Evolutionary conservation across 495 filamentous ascomycete species (phyloP).

Genomic region (Talaromyces nanjingensis): DNA sequence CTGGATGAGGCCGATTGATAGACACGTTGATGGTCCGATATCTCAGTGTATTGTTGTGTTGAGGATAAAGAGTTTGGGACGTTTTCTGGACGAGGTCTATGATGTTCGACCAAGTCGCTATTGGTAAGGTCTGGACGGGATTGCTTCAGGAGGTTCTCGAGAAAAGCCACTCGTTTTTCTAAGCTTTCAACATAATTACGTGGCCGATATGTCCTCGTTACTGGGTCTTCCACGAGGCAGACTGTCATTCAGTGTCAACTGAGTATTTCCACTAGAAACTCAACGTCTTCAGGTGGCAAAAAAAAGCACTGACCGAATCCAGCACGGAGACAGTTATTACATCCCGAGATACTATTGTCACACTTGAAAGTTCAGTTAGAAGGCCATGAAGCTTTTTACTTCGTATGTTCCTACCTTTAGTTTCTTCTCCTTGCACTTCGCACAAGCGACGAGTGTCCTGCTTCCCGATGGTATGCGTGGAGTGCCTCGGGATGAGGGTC

Average conservation of each 20-base stretch:
- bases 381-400: neutral
- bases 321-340: neutral
- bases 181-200: conserved; percentile 13
- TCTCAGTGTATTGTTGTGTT: neutral
- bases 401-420: neutral
- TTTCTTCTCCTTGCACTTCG: neutral
- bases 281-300: neutral
- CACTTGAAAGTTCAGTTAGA: neutral
- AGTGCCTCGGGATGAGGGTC: neutral
- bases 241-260: neutral
- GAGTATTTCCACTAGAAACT: neutral
- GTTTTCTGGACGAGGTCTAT: neutral
- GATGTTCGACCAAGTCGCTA: neutral
- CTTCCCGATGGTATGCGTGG: neutral
- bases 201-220: conserved; percentile 10
- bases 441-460: neutral
- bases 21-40: neutral
- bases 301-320: neutral
- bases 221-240: conserved; percentile 15
- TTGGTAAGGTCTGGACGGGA: neutral
- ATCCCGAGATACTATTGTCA: neutral
- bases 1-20: neutral
- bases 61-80: neutral
- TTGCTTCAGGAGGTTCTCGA: conserved; percentile 11
- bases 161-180: conserved; percentile 11